A percentile compares a stretch with the other conserved stretches of the same genome.
Conservation (phyloP, 768 basidiomycete genomes). For the Hortiboletus flavorubellus region DNA sequence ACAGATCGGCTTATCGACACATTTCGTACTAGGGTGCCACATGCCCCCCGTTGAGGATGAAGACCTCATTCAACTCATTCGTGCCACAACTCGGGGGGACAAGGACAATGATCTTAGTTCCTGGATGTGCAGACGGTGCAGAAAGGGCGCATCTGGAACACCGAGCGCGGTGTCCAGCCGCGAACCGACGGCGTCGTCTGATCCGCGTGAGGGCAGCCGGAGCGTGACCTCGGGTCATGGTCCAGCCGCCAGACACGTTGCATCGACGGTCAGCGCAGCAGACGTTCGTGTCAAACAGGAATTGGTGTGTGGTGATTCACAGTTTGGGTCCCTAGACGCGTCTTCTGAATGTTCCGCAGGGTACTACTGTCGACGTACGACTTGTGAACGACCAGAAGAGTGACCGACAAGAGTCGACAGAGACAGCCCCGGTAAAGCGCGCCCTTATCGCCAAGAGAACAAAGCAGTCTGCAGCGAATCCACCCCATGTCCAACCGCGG, state of each 20-base stretch:
- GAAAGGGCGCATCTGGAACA: slow-evolving; percentile 9
- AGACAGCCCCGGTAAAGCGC: not conserved
- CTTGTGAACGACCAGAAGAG: not conserved
- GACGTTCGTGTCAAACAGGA: slow-evolving; percentile 3
- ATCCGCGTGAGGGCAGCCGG: not conserved
- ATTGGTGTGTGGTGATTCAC: slow-evolving; percentile 6
- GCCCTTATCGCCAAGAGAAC: not conserved
- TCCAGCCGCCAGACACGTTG: not conserved
- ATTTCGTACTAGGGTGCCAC: slow-evolving; percentile 27
- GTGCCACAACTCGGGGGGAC: slow-evolving; percentile 25
- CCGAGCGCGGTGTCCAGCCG: slow-evolving; percentile 4
- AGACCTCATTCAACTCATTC: slow-evolving; percentile 24
- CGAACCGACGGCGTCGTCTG: slow-evolving; percentile 8
- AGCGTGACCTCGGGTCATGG: not conserved
- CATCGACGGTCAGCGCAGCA: not conserved
- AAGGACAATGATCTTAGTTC: slow-evolving; percentile 17
- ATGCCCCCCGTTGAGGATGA: slow-evolving; percentile 28
- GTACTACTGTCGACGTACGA: not conserved
- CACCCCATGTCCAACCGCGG: not conserved
- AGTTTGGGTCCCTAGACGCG: not conserved
- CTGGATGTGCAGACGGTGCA: slow-evolving; percentile 34
- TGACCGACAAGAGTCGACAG: not conserved
- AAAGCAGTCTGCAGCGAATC: not conserved
- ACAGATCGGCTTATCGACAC: not conserved
- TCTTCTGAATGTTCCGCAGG: slow-evolving; percentile 9